Evolutionary conservation across 2,329 filamentous ascomycete genomes (phyloP), one percentile per base, ranked within the genome.

Genomic region (Phyllosticta capitalensis): DNA sequence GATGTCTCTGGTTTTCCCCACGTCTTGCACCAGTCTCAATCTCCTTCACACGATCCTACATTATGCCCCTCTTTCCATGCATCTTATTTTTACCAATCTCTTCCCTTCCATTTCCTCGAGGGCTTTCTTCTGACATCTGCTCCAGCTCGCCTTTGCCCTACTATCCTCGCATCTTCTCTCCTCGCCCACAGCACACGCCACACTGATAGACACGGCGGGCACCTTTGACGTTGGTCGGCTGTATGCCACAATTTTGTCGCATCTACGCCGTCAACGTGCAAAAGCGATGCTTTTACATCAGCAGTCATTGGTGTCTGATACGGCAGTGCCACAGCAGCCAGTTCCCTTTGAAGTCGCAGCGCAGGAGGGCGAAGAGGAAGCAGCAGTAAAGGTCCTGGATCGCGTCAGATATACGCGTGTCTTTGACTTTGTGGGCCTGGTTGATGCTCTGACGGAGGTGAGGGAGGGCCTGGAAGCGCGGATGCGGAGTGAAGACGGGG

Each of bases 401-500:
- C 65, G 75, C 1, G 71, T 81, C 3, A 74, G 72, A 61, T 76
- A 81, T 26, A 78, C 79, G 72, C 72, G 78, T 4, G 75, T 78
- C 0, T 81, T 81, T 63, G 78, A 81, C 63, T 72, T 77, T 48
- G 70, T 74, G 9, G 79, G 79, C 0, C 63, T 81, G 24, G 67
- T 70, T 9, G 79, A 81, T 62, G 75, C 75, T 9, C 61, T 80
- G 2, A 65, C 64, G 0, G 79, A 81, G 65, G 62, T 80, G 38
- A 65, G 71, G 26, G 72, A 74, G n/a, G 68, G 57, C 1, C 60
- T 77, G 5, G 68, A 71, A 53, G 62, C 6, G 17, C 30, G 19
- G 9, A 26, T 28, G 9, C 24, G 17, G 2, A 6, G 14, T 5
- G 7, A 22, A 17, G 9, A 49, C 24, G 22, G 2, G 6, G 12